Evolutionary conservation across 2,329 filamentous ascomycete genomes (phyloP).

Genomic region (Fusarium duplospermum): DNA sequence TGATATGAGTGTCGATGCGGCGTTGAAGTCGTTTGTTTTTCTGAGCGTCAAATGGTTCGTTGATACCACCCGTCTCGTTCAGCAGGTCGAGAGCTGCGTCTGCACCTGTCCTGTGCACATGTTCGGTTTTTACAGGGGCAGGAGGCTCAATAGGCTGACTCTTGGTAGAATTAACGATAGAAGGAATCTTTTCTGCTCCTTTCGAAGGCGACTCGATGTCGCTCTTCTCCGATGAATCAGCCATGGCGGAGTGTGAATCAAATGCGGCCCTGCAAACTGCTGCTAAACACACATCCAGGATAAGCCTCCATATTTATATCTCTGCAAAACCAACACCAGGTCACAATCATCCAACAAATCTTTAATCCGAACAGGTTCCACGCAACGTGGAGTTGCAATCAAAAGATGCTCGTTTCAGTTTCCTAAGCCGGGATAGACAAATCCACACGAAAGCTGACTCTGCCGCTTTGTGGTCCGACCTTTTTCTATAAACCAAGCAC

Average conservation of each 20-base stretch:
- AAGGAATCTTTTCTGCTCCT: not conserved
- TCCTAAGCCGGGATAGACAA: slow-evolving; percentile 9
- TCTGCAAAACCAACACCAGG: not conserved
- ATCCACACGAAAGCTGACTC: not conserved
- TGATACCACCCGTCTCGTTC: slow-evolving; percentile 20
- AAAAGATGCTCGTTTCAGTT: not conserved
- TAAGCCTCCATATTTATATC: not conserved
- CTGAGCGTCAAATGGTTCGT: slow-evolving; percentile 20
- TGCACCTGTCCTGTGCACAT: slow-evolving; percentile 1
- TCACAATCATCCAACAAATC: not conserved
- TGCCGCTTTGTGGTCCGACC: no score
- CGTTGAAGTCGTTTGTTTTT: slow-evolving; percentile 26
- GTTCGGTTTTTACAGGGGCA: not conserved
- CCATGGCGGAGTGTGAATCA: not conserved
- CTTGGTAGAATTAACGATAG: not conserved
- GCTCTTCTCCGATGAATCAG: slow-evolving; percentile 1
- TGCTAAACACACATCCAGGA: not conserved
- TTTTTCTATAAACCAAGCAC: not conserved
- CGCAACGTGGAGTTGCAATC: not conserved
- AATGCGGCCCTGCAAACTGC: not conserved
- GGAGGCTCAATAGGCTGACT: not conserved
- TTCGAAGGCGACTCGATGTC: not conserved
- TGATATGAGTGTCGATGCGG: slow-evolving; percentile 38
- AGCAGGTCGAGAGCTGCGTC: slow-evolving; percentile 34
- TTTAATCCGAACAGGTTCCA: not conserved